Evolutionary conservation across 768 basidiomycete genomes (phyloP).

Genomic region (Tulasnella sp.): DNA sequence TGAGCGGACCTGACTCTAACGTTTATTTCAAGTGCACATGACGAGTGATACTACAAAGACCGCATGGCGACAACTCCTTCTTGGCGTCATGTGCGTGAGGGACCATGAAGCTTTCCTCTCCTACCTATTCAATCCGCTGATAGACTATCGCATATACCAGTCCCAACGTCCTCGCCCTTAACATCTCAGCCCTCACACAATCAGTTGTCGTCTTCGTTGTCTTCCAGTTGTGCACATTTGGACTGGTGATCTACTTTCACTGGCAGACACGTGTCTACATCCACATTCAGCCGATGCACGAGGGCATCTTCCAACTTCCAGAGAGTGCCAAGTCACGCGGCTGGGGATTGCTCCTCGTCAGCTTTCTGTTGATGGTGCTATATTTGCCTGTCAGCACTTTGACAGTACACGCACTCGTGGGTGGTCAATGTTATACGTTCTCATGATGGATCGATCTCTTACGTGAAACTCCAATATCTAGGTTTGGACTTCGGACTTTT

Average conservation of each 20-base stretch:
- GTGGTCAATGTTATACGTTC: neutral
- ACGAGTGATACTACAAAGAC: slow-evolving; percentile 31
- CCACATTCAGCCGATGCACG: neutral
- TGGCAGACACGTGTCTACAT: slow-evolving; percentile 40
- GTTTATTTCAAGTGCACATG: slow-evolving; percentile 30
- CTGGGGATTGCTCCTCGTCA: slow-evolving; percentile 49
- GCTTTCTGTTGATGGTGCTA: slow-evolving; percentile 54
- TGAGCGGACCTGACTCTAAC: slow-evolving; percentile 10
- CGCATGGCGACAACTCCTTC: slow-evolving; percentile 48
- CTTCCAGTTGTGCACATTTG: slow-evolving; percentile 44
- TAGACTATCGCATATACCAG: slow-evolving; percentile 27
- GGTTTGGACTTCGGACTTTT: slow-evolving; percentile 66
- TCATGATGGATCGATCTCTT: neutral
- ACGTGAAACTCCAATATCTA: neutral
- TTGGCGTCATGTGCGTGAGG: slow-evolving; percentile 53
- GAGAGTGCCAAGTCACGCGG: slow-evolving; percentile 37
- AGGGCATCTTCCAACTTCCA: slow-evolving; percentile 39
- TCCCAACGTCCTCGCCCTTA: slow-evolving; percentile 64
- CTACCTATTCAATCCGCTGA: slow-evolving; percentile 11
- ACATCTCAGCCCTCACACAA: slow-evolving; percentile 51
- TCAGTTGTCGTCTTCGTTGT: slow-evolving; percentile 51
- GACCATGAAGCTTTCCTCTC: neutral
- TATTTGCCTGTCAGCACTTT: slow-evolving; percentile 73
- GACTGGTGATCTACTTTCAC: slow-evolving; percentile 50
- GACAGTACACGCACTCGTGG: slow-evolving; percentile 57